These are phyloP conservation scores for Ochromonas danica DNA, from an alignment of 108 stramenopile species.

Conservation along the genomic window DNA sequence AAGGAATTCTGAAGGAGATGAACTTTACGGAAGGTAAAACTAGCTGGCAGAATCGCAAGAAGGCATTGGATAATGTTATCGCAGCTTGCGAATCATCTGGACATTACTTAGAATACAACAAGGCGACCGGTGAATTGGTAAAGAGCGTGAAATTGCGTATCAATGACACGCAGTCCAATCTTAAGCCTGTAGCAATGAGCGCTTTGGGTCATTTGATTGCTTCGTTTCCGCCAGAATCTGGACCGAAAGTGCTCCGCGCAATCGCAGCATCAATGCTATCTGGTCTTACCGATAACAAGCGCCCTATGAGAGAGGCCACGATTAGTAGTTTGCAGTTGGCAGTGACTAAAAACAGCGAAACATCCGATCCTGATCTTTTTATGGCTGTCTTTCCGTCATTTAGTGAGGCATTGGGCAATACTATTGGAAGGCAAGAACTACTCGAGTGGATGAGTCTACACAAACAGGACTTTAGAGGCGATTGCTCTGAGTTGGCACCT, in stretches of 20 bases:
- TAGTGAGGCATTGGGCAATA: neutral
- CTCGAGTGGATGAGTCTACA: neutral
- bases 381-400: neutral
- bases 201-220: neutral
- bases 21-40: slow-evolving; percentile 17
- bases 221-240: neutral
- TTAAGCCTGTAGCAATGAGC: neutral
- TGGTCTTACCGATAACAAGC: slow-evolving; percentile 23
- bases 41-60: slow-evolving; percentile 26
- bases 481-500: neutral
- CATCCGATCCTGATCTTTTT: neutral
- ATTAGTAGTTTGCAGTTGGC: neutral
- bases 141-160: neutral
- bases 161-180: slow-evolving; percentile 22
- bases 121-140: neutral
- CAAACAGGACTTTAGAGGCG: neutral
- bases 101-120: slow-evolving; percentile 29
- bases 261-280: neutral
- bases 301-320: slow-evolving; percentile 8
- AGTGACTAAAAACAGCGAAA: neutral
- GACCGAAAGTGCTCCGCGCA: neutral
- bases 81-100: slow-evolving; percentile 22
- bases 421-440: neutral
- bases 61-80: neutral
- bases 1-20: slow-evolving; percentile 2